Conservation (phyloP, 805 yeast genomes). For the Candida pseudoglaebosa region DNA sequence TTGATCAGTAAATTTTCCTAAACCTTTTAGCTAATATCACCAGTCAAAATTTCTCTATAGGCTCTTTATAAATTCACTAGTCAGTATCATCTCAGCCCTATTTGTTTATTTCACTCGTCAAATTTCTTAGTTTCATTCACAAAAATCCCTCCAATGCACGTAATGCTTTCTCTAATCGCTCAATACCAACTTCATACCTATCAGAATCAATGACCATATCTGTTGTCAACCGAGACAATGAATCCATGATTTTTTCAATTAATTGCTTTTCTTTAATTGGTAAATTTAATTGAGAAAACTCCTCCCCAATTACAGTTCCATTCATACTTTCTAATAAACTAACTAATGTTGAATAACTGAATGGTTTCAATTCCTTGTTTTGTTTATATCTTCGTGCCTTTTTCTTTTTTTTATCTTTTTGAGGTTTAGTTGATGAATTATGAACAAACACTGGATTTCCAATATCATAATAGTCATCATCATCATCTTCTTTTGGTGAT, state of each 20-base stretch:
- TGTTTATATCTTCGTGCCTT: conserved; percentile 4
- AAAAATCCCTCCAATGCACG: conserved; percentile 80
- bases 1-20: no score
- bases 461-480: conserved; percentile 35
- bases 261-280: conserved; percentile 74
- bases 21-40: no score
- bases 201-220: conserved; percentile 86
- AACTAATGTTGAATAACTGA: conserved; percentile 44
- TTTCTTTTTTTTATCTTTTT: conserved; percentile 11
- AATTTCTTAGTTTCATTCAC: no score
- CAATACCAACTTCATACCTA: conserved; percentile 74
- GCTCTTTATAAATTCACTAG: no score
- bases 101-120: no score
- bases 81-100: no score
- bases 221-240: conserved; percentile 78
- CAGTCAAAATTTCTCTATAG: no score
- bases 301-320: conserved; percentile 62
- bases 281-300: conserved; percentile 68
- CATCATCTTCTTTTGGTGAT: conserved; percentile 7
- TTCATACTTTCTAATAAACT: conserved; percentile 53
- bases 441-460: conserved; percentile 32
- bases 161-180: conserved; percentile 76
- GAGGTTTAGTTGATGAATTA: conserved; percentile 23
- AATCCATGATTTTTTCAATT: conserved; percentile 81
- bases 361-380: conserved; percentile 27